A percentile compares a stretch with the other conserved stretches of the same genome.
Conservation (phyloP, 371 early-diverging fungal species). For the Antonospora locustae region DNA sequence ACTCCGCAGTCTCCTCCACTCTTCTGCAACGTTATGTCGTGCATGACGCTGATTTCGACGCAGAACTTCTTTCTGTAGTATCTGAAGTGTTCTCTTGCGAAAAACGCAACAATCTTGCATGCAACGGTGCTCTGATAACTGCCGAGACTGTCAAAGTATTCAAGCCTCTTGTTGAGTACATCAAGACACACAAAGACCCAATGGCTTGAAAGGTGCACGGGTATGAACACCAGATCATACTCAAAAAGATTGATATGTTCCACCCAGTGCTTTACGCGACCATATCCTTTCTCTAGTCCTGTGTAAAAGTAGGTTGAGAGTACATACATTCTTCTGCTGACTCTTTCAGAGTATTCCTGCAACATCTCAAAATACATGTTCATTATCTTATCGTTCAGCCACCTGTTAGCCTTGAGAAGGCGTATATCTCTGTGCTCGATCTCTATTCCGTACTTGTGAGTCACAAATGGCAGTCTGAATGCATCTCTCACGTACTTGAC, state of each 20-base stretch:
- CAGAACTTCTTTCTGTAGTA: background rate
- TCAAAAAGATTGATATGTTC: constrained; percentile 60
- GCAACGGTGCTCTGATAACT: constrained; percentile 58
- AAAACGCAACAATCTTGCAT: constrained; percentile 52
- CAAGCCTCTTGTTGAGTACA: constrained; percentile 59
- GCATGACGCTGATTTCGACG: background rate
- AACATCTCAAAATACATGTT: constrained; percentile 40
- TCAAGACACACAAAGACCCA: constrained; percentile 71
- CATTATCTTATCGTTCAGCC: constrained; percentile 50
- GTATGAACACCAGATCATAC: constrained; percentile 65
- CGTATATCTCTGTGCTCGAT: no score
- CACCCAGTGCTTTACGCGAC: constrained; percentile 17
- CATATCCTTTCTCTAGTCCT: constrained; percentile 3
- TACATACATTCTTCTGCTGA: constrained; percentile 3
- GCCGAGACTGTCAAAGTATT: constrained; percentile 70
- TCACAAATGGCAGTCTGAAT: no score
- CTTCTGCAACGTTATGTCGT: constrained; percentile 63
- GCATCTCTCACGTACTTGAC: no score
- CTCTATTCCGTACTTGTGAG: constrained; percentile 1
- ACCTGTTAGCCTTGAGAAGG: constrained; percentile 1
- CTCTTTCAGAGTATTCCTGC: background rate
- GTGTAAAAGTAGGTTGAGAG: constrained; percentile 34
- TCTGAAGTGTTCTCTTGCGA: constrained; percentile 60
- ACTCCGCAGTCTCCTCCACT: constrained; percentile 92
- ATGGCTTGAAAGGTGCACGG: constrained; percentile 69